These are phyloP conservation scores for Trichoderma aggressivum DNA, from an alignment of 2,329 filamentous ascomycete genomes.

Conservation along the genomic window DNA sequence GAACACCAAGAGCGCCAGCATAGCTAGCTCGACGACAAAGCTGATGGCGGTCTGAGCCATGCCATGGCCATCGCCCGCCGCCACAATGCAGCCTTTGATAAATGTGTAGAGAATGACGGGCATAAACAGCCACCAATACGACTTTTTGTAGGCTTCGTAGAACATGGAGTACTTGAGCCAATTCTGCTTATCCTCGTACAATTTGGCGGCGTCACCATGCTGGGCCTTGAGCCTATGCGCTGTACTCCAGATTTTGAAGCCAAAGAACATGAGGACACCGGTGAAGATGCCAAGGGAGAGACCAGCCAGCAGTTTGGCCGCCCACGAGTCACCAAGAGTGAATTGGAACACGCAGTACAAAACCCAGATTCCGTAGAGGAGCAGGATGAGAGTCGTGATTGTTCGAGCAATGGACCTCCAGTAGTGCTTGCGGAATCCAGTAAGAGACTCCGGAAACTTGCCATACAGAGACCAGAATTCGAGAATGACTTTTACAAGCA, in stretches of 20 bases:
- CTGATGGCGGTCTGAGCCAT: slow-evolving; percentile 76
- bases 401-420: slow-evolving; percentile 89
- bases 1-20: slow-evolving; percentile 80
- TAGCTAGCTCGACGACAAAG: slow-evolving; percentile 73
- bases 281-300: slow-evolving; percentile 81
- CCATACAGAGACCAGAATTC: slow-evolving; percentile 90
- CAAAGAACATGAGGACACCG: slow-evolving; percentile 74
- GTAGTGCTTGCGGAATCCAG: slow-evolving; percentile 90
- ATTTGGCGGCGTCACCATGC: slow-evolving; percentile 67
- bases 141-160: slow-evolving; percentile 92
- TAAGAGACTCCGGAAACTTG: slow-evolving; percentile 74
- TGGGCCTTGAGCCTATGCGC: slow-evolving; percentile 69
- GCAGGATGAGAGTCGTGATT: slow-evolving; percentile 82
- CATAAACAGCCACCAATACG: slow-evolving; percentile 96
- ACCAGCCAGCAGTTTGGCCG: slow-evolving; percentile 77
- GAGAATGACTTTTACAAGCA: slow-evolving; percentile 86
- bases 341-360: slow-evolving; percentile 97
- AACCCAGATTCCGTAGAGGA: slow-evolving; percentile 93
- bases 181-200: slow-evolving; percentile 85
- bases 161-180: slow-evolving; percentile 97
- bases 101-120: slow-evolving; percentile 89
- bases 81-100: slow-evolving; percentile 80
- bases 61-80: slow-evolving; percentile 80
- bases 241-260: slow-evolving; percentile 74
- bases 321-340: slow-evolving; percentile 90